These are phyloP conservation scores for Nicotiana attenuata DNA, from an alignment of 257 asterid species.

Conservation along the genomic window DNA sequence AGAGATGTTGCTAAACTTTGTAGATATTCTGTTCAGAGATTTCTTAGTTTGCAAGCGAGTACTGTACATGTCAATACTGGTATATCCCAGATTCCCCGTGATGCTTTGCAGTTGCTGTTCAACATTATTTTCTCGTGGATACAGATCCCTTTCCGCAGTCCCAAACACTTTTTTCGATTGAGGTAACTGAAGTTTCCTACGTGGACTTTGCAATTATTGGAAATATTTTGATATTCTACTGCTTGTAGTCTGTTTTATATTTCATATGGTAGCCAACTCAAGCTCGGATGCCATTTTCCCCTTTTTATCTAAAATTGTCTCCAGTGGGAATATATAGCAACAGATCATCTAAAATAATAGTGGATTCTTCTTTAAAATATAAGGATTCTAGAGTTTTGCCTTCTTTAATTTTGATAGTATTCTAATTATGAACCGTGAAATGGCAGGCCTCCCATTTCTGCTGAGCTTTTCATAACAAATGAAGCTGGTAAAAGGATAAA, in stretches of 20 bases:
- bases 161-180: slow-evolving; percentile 54
- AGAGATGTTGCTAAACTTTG: slow-evolving; percentile 42
- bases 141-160: slow-evolving; percentile 61
- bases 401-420: not conserved
- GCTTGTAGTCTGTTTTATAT: not conserved
- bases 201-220: not conserved
- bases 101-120: slow-evolving; percentile 43
- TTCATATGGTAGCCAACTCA: not conserved
- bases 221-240: not conserved
- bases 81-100: slow-evolving; percentile 18
- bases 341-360: not conserved
- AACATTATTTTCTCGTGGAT: slow-evolving; percentile 41
- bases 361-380: not conserved
- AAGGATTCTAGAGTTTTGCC: not conserved
- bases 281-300: not conserved
- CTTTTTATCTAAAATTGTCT: not conserved
- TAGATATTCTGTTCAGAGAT: slow-evolving; percentile 44
- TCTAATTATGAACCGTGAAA: slow-evolving; percentile 3
- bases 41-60: slow-evolving; percentile 37
- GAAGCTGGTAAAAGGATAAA: slow-evolving; percentile 50
- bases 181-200: slow-evolving; percentile 35
- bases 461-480: slow-evolving; percentile 58
- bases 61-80: slow-evolving; percentile 20
- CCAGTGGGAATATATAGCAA: not conserved
- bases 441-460: slow-evolving; percentile 56